Evolutionary conservation across 441 rosid species (phyloP).

Genomic region (Populus hybrid): DNA sequence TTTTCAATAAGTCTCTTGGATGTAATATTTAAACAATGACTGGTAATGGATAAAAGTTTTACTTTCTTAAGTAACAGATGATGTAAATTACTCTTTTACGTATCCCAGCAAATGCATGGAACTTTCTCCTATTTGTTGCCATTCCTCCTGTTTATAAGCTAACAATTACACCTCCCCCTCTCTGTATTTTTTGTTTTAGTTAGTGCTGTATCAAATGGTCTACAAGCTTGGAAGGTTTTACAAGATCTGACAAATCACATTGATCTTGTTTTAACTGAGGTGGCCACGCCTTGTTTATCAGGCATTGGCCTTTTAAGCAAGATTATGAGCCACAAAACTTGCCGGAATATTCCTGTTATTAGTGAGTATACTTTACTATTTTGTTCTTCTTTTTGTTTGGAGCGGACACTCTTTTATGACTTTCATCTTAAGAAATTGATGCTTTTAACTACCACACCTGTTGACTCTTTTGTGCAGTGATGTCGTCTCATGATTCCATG

Average conservation of each 20-base stretch:
- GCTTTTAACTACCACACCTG: slow-evolving; percentile 23
- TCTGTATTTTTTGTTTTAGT: slow-evolving; percentile 36
- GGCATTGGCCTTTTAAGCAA: slow-evolving; percentile 69
- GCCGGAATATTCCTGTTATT: slow-evolving; percentile 70
- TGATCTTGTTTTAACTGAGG: slow-evolving; percentile 76
- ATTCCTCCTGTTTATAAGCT: neutral
- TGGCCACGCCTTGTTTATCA: slow-evolving; percentile 60
- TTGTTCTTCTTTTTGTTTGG: neutral
- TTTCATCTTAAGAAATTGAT: slow-evolving; percentile 14
- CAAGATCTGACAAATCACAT: slow-evolving; percentile 58
- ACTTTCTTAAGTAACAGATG: neutral
- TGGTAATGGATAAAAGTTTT: neutral
- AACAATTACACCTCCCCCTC: neutral
- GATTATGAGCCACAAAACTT: slow-evolving; percentile 71
- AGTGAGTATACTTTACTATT: slow-evolving; percentile 41
- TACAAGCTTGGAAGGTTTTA: slow-evolving; percentile 71
- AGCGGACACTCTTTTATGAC: neutral
- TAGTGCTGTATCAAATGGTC: slow-evolving; percentile 53
- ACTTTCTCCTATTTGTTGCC: neutral
- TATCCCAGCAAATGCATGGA: neutral
- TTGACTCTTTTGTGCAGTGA: slow-evolving; percentile 67
- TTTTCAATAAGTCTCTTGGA: neutral
- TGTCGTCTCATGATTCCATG: slow-evolving; percentile 91
- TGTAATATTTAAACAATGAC: neutral
- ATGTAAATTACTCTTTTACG: neutral